A percentile compares a stretch with the other conserved stretches of the same genome.
Conservation (phyloP, 2,329 filamentous ascomycete species). For the Lachnellula occidentalis region DNA sequence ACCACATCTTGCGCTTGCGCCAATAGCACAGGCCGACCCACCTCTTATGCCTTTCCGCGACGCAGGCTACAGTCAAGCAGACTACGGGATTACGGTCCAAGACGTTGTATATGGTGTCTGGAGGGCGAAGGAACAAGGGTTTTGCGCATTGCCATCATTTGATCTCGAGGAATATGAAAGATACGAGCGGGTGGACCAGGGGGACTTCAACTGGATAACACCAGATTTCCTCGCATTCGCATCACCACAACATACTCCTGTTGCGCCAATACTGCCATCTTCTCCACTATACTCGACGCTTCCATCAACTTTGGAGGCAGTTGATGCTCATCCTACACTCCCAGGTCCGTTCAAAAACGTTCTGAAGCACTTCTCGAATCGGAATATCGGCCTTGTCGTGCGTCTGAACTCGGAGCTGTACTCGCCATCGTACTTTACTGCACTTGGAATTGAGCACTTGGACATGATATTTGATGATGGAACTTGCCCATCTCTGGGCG, state of each 20-base stretch:
- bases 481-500: conserved; percentile 81
- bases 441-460: conserved; percentile 87
- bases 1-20: conserved; percentile 88
- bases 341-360: conserved; percentile 94
- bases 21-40: conserved; percentile 93
- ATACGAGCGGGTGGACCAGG: conserved; percentile 93
- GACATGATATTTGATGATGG: conserved; percentile 99
- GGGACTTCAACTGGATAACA: conserved; percentile 99
- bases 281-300: conserved; percentile 70
- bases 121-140: conserved; percentile 94
- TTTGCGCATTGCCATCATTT: conserved; percentile 89
- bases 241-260: conserved; percentile 79
- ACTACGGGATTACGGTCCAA: conserved; percentile 92
- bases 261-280: conserved; percentile 63
- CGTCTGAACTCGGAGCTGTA: conserved; percentile 94
- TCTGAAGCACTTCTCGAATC: conserved; percentile 77
- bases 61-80: conserved; percentile 95
- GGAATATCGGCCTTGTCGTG: conserved; percentile 88
- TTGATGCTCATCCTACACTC: conserved; percentile 65
- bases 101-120: conserved; percentile 98
- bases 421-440: conserved; percentile 94
- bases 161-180: conserved; percentile 95
- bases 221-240: conserved; percentile 94
- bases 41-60: conserved; percentile 98
- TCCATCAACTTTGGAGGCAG: conserved; percentile 68